Base-by-base conservation (phyloP, 176 grass and related monocot species). In the Oryza punctata region DNA sequence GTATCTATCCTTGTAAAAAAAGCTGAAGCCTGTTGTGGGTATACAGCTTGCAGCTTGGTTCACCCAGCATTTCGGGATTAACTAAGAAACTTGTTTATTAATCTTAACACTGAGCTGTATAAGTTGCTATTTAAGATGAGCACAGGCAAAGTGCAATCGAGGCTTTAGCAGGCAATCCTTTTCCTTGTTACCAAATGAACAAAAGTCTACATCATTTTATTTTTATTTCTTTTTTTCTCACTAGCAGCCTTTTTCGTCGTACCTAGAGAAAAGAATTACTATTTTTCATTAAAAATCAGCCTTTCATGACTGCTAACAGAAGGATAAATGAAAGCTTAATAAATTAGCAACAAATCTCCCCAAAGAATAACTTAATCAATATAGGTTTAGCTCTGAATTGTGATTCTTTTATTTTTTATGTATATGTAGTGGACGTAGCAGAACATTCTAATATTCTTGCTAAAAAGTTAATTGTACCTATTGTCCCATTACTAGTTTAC, bases 391-490 rank as follows among this genome's bases (percentile, higher is more conserved):
- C 18, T 24, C 16, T 79, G 83, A 60, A 67, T 79, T 45, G 33
- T 44, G 72, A 41, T 54, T 66, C 10, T 16, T 23, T 46, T 59
- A n/a, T n/a, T 60, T 60, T 70, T 6, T 9, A 60, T 81, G 25
- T 29, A 65, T 75, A 43, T 67, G 6, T 75, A 57, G 29, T 81
- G 64, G 33, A 44, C 28, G 3, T 12, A 52, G 18, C 14, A 72
- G 21, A 29, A 65, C 28, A 64, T 64, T 45, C 50, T 74, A 69
- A 74, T 68, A 26, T 69, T 68, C 35, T 69, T 78, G 13, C 28
- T 70, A 65, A 32, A 69, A 72, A 88, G 7, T 33, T 74, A 47
- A 43, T 43, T 85, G 11, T 29, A 35, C 61, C 5, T 81, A 35
- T 49, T 81, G 57, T 61, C 57, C 57, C 23, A 11, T 59, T 10